Percentiles rank a stretch among this genome's conserved stretches.
Conservation (phyloP, 2,329 filamentous ascomycete genomes). For the Aureobasidium sp. region DNA sequence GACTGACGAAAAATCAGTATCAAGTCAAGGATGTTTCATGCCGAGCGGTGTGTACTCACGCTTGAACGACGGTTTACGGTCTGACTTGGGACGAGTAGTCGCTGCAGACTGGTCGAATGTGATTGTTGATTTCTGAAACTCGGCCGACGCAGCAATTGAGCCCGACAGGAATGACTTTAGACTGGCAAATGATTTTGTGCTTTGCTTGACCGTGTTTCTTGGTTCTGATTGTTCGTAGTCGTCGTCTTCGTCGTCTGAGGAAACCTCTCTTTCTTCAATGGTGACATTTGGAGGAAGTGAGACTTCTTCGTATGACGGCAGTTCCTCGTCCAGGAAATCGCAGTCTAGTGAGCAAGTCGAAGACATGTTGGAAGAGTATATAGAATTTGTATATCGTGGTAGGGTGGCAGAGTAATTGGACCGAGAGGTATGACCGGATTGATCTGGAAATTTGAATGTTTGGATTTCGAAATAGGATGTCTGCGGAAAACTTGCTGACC, state of each 20-base stretch:
- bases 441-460: background rate
- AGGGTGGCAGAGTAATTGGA: background rate
- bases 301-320: constrained; percentile 10
- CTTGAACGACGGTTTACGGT: constrained; percentile 9
- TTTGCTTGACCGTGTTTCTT: background rate
- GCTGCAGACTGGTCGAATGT: background rate
- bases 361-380: constrained; percentile 2
- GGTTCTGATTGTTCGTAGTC: constrained; percentile 1
- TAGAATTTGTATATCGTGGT: background rate
- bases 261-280: constrained; percentile 4
- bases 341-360: constrained; percentile 1
- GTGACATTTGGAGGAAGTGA: background rate
- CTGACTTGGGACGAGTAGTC: constrained; percentile 1
- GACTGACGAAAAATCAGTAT: background rate
- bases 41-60: background rate
- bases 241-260: constrained; percentile 3
- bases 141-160: background rate
- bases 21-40: background rate
- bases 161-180: constrained; percentile 14
- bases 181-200: constrained; percentile 3
- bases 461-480: background rate
- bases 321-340: background rate
- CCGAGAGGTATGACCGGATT: too few species aligned
- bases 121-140: constrained; percentile 5
- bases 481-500: constrained; percentile 7